Conservation (phyloP, 2,329 filamentous ascomycete genomes). For the Ceratocystis cubensis region DNA sequence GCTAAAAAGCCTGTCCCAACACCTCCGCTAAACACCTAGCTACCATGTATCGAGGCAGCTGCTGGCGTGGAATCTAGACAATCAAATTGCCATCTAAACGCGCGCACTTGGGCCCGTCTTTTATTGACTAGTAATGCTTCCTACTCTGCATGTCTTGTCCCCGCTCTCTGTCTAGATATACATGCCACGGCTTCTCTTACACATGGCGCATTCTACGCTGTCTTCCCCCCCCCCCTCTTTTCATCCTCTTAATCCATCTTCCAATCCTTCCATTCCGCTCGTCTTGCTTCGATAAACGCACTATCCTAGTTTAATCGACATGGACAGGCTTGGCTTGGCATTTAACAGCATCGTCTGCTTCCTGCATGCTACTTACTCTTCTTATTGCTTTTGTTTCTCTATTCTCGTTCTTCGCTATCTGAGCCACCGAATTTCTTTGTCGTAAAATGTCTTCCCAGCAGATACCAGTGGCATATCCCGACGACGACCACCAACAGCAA, state of each 20-base stretch:
- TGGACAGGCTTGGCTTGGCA: not conserved
- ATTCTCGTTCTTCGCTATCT: not conserved
- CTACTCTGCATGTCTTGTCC: not conserved
- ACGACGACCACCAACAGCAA: not conserved
- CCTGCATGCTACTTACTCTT: not conserved
- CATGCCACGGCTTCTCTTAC: not conserved
- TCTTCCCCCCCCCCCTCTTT: not conserved
- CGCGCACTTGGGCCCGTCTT: not conserved
- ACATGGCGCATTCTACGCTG: not conserved
- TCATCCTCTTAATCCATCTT: not conserved
- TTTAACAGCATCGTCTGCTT: constrained; percentile 3
- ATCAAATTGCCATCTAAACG: not conserved
- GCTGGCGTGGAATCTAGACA: not conserved
- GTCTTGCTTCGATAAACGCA: not conserved
- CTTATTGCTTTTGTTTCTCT: constrained; percentile 8
- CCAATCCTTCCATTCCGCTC: not conserved
- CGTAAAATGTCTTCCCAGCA: constrained; percentile 4
- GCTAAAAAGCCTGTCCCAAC: no score
- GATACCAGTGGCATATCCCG: not conserved
- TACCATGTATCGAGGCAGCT: not conserved
- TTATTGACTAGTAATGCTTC: not conserved
- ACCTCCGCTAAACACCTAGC: not conserved
- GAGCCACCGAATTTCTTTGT: not conserved
- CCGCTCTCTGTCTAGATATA: not conserved
- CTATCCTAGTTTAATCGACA: not conserved